Conservation (phyloP, 305 asterid genomes). For the Ajuga reptans region DNA sequence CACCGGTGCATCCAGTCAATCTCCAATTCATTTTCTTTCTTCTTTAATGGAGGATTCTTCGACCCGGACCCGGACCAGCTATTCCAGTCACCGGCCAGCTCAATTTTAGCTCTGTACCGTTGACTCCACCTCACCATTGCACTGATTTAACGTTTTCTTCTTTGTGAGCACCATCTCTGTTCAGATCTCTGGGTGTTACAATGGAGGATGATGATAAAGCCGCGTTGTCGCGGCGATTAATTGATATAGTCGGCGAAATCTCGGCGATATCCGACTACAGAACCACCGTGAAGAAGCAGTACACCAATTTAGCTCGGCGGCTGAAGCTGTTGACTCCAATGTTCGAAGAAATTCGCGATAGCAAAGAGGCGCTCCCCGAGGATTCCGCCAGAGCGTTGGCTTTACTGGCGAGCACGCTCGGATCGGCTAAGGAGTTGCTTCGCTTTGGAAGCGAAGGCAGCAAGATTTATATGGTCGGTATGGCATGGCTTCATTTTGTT, state of each 20-base stretch:
- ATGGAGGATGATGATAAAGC: conserved; percentile 66
- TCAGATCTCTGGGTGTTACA: conserved; percentile 29
- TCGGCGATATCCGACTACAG: conserved; percentile 60
- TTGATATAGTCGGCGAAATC: conserved; percentile 52
- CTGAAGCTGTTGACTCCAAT: conserved; percentile 79
- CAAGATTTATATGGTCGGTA: conserved; percentile 73
- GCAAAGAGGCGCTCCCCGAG: conserved; percentile 44
- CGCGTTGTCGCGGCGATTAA: conserved; percentile 41
- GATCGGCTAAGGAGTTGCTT: conserved; percentile 64
- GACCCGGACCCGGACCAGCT: conserved; percentile 19
- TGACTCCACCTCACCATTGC: conserved; percentile 26
- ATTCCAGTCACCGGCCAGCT: conserved; percentile 26
- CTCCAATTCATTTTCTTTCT: conserved; percentile 6
- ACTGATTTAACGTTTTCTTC: neutral
- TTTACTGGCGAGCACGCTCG: conserved; percentile 40
- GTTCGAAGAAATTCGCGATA: conserved; percentile 84
- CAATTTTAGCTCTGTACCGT: conserved; percentile 25
- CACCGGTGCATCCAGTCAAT: neutral
- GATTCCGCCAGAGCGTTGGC: conserved; percentile 40
- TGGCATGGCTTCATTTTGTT: conserved; percentile 10
- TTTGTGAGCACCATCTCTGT: conserved; percentile 3
- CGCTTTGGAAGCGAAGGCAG: conserved; percentile 76
- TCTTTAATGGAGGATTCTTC: conserved; percentile 26
- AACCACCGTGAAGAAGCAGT: conserved; percentile 63
- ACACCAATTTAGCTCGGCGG: conserved; percentile 72